Evolutionary conservation across 1,284 basidiomycete species (phyloP).

Genomic region (Cerioporus squamosus): DNA sequence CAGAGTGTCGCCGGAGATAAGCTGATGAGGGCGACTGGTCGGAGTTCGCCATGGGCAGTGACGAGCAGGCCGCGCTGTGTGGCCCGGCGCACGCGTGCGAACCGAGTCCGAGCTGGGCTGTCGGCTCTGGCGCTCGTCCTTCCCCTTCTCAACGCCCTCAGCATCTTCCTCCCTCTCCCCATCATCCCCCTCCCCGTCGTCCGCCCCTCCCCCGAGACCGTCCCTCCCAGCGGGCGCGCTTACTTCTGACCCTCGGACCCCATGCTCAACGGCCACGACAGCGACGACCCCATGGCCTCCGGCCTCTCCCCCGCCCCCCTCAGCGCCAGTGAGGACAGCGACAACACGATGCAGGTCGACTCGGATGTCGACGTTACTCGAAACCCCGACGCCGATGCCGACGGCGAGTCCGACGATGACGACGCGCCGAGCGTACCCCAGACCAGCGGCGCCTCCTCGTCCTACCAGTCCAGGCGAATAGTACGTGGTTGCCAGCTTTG

Average conservation of each 20-base stretch:
- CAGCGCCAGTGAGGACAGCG: constrained; percentile 32
- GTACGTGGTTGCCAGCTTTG: constrained; percentile 31
- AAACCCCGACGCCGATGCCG: constrained; percentile 46
- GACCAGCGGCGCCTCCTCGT: constrained; percentile 30
- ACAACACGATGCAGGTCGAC: constrained; percentile 48
- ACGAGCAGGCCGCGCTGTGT: constrained; percentile 31
- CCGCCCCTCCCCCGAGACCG: constrained; percentile 34
- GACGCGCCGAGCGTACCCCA: constrained; percentile 31
- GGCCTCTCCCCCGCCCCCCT: constrained; percentile 28
- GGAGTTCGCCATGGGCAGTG: constrained; percentile 39
- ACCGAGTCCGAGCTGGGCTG: constrained; percentile 38
- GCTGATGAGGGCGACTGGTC: constrained; percentile 29
- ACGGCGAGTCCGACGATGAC: constrained; percentile 41
- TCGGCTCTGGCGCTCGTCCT: constrained; percentile 39
- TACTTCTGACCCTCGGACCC: constrained; percentile 34
- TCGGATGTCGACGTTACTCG: constrained; percentile 43
- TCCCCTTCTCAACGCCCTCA: constrained; percentile 55
- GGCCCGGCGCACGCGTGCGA: constrained; percentile 40
- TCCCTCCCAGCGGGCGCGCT: constrained; percentile 34
- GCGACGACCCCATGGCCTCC: constrained; percentile 43
- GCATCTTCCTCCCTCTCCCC: constrained; percentile 38
- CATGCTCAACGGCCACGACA: constrained; percentile 40
- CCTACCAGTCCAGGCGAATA: constrained; percentile 34
- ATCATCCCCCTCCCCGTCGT: constrained; percentile 50
- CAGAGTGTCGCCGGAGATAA: constrained; percentile 21